phyloP scores from a whole-genome alignment of 306 rosid genomes.

The Cucurbita argyrosperma region DNA sequence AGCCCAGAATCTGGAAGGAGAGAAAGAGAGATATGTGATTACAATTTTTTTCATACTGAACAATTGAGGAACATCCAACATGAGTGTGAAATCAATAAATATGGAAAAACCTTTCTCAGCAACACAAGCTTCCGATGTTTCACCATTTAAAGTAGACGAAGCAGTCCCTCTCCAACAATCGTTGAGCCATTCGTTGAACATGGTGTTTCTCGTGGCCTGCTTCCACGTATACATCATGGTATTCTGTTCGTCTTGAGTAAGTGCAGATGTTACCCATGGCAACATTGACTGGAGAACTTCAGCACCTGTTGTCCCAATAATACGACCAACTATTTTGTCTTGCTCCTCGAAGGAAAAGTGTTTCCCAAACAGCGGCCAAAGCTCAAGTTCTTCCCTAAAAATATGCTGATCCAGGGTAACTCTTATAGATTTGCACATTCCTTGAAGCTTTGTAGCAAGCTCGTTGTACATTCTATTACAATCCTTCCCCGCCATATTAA shows the following conservation, averaged over 20 bases:
- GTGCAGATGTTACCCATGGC: conserved; percentile 99
- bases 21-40: not conserved
- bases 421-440: conserved; percentile 93
- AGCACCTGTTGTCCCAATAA: conserved; percentile 98
- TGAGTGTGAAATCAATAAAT: not conserved
- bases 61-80: not conserved
- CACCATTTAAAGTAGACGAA: conserved; percentile 32
- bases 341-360: conserved; percentile 97
- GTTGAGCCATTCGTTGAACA: conserved; percentile 97
- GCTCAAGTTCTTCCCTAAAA: conserved; percentile 90
- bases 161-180: conserved; percentile 92
- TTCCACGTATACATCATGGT: conserved; percentile 98
- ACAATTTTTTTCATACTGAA: not conserved
- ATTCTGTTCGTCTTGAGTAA: conserved; percentile 94
- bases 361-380: conserved; percentile 91
- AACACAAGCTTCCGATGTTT: conserved; percentile 30
- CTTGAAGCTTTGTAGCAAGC: conserved; percentile 95
- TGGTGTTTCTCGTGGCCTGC: conserved; percentile 96
- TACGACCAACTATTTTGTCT: conserved; percentile 88
- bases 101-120: conserved; percentile 47
- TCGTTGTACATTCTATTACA: conserved; percentile 53
- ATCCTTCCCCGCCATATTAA: conserved; percentile 24
- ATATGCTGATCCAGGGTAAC: conserved; percentile 94
- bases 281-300: conserved; percentile 99
- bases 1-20: conserved; percentile 37